phyloP scores from a whole-genome alignment of 345 rosid genomes.

The Crucihimalaya himalaica region DNA sequence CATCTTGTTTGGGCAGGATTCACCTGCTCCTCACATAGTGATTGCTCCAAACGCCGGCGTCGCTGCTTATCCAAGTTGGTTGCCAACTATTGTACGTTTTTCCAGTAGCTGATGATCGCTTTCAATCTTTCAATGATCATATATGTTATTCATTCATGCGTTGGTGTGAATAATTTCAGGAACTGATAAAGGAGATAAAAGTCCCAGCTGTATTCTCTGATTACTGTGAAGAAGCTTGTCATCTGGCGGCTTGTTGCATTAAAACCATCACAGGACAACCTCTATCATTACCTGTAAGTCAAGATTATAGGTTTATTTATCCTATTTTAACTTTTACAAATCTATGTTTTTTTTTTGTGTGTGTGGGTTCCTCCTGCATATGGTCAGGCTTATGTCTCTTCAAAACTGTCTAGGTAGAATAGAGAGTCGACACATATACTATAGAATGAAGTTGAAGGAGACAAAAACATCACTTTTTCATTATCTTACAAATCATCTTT shows the following conservation, averaged over 20 bases:
- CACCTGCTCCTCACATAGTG: conserved; percentile 60
- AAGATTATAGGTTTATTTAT: not conserved
- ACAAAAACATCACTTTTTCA: conserved; percentile 4
- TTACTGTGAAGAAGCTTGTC: conserved; percentile 98
- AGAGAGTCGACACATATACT: conserved; percentile 24
- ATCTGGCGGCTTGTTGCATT: conserved; percentile 72
- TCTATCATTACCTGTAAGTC: conserved; percentile 55
- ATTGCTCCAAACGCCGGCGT: conserved; percentile 88
- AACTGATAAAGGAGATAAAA: conserved; percentile 67
- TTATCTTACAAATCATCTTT: not conserved
- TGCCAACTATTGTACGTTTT: conserved; percentile 69
- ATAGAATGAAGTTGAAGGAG: conserved; percentile 14
- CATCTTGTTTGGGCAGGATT: conserved; percentile 49
- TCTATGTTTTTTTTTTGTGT: conserved; percentile 5
- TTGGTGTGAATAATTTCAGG: conserved; percentile 45
- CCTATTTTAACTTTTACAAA: not conserved
- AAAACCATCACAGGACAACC: conserved; percentile 52
- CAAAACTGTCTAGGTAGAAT: conserved; percentile 11
- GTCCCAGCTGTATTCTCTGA: conserved; percentile 82
- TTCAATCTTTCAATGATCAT: too few relatives aligned
- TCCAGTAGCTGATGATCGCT: conserved; percentile 5
- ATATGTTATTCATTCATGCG: not conserved
- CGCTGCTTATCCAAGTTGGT: conserved; percentile 87
- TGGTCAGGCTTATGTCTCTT: conserved; percentile 35
- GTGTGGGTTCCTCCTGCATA: conserved; percentile 11